These are phyloP conservation scores for Cudoniella acicularis DNA, from an alignment of 495 filamentous ascomycete species.

Conservation along the genomic window DNA sequence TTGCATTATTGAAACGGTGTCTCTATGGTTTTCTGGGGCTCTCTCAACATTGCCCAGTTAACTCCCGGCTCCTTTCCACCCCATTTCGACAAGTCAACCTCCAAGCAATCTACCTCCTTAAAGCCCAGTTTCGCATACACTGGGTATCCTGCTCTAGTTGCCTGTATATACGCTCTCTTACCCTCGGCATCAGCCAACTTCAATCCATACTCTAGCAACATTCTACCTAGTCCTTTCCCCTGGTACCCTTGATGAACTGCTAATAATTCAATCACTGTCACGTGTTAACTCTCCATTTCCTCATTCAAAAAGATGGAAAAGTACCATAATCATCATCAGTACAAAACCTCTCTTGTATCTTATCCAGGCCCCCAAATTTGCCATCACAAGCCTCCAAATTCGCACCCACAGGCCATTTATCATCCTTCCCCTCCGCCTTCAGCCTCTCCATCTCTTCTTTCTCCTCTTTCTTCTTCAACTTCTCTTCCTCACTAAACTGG, in stretches of 20 bases:
- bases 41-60: constrained; percentile 22
- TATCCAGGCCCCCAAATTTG: constrained; percentile 14
- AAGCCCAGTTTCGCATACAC: constrained; percentile 24
- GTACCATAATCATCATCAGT: constrained; percentile 22
- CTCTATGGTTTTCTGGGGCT: constrained; percentile 9
- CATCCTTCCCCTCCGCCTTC: background rate
- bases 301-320: background rate
- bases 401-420: constrained; percentile 20
- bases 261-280: constrained; percentile 17
- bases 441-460: constrained; percentile 4
- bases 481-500: constrained; percentile 14
- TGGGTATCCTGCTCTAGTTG: constrained; percentile 16
- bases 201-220: constrained; percentile 20
- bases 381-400: constrained; percentile 19
- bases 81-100: constrained; percentile 17
- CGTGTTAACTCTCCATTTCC: background rate
- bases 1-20: no score
- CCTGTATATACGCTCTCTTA: constrained; percentile 20
- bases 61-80: constrained; percentile 7
- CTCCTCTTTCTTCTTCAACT: constrained; percentile 4
- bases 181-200: constrained; percentile 20
- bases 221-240: constrained; percentile 17
- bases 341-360: background rate
- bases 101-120: constrained; percentile 12
- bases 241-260: constrained; percentile 15